Evolutionary conservation across 441 rosid genomes (phyloP).

Genomic region (Breynia disticha): DNA sequence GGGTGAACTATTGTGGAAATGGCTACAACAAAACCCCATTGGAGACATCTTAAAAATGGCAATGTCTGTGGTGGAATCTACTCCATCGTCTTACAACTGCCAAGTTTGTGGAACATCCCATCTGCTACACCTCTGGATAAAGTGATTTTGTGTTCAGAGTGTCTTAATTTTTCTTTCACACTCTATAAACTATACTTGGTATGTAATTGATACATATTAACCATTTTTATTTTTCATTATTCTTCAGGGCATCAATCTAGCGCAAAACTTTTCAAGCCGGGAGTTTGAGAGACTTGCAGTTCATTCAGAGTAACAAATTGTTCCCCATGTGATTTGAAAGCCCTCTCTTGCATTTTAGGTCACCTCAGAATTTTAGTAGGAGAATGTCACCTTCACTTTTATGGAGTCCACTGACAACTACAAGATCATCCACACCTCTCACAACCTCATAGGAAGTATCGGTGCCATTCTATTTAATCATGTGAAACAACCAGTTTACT

Average conservation of each 20-base stretch:
- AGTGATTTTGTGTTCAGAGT: conserved; percentile 23
- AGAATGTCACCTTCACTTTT: conserved; percentile 70
- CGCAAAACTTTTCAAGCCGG: conserved; percentile 28
- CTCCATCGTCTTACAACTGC: conserved; percentile 59
- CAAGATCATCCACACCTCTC: conserved; percentile 65
- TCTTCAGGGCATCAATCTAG: conserved; percentile 44
- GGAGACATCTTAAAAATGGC: conserved; percentile 65
- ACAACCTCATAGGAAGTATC: conserved; percentile 47
- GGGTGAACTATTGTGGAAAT: conserved; percentile 85
- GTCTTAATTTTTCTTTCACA: too few relatives aligned
- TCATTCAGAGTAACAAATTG: conserved; percentile 48
- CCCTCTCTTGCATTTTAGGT: conserved; percentile 54
- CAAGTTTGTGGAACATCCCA: conserved; percentile 48
- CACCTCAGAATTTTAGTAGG: conserved; percentile 46
- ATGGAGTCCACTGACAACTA: conserved; percentile 53
- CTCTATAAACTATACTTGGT: too few relatives aligned
- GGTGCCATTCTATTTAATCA: conserved; percentile 51
- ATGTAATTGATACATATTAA: too few relatives aligned
- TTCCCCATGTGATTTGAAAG: conserved; percentile 39
- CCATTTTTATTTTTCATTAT: conserved; percentile 4
- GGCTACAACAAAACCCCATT: conserved; percentile 78
- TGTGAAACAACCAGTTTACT: conserved; percentile 38
- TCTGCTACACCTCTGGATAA: conserved; percentile 17
- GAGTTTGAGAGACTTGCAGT: conserved; percentile 50
- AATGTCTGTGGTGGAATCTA: conserved; percentile 66